Evolutionary conservation across 345 rosid genomes (phyloP).

Genomic region (Corchorus olitorius): DNA sequence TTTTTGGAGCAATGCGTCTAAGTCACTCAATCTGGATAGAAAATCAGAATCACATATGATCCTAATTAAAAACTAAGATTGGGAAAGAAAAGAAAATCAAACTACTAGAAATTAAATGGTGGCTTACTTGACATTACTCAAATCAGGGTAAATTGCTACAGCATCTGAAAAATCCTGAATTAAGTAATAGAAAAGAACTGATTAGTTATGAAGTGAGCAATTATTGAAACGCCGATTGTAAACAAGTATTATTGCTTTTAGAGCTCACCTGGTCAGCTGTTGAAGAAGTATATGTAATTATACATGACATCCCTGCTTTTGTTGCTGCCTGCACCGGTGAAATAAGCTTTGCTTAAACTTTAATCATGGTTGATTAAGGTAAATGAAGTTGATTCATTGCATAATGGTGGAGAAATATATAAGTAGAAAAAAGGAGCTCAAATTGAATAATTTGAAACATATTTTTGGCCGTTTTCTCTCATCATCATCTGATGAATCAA

Average conservation of each 20-base stretch:
- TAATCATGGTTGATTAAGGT: neutral
- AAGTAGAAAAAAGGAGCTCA: constrained; percentile 11
- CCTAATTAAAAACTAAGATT: neutral
- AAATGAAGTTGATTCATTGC: neutral
- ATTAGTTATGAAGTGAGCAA: constrained; percentile 1
- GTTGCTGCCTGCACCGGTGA: constrained; percentile 71
- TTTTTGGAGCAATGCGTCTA: constrained; percentile 55
- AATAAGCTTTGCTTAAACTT: constrained; percentile 7
- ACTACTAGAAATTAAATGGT: neutral
- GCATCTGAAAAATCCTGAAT: constrained; percentile 83
- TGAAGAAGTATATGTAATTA: constrained; percentile 81
- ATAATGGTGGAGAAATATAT: neutral
- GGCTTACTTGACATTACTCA: constrained; percentile 65
- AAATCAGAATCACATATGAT: neutral
- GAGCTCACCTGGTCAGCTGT: constrained; percentile 79
- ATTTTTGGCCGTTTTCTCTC: neutral
- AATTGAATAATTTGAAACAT: neutral
- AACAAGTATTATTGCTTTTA: neutral
- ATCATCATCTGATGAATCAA: neutral
- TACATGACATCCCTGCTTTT: constrained; percentile 86
- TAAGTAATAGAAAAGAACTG: neutral
- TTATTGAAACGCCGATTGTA: neutral
- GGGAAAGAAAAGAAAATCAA: neutral
- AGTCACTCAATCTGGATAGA: constrained; percentile 54
- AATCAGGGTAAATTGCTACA: constrained; percentile 74